These are phyloP conservation scores for Starmerella ratchasimensis DNA, from an alignment of 805 yeast genomes.

Conservation along the genomic window DNA sequence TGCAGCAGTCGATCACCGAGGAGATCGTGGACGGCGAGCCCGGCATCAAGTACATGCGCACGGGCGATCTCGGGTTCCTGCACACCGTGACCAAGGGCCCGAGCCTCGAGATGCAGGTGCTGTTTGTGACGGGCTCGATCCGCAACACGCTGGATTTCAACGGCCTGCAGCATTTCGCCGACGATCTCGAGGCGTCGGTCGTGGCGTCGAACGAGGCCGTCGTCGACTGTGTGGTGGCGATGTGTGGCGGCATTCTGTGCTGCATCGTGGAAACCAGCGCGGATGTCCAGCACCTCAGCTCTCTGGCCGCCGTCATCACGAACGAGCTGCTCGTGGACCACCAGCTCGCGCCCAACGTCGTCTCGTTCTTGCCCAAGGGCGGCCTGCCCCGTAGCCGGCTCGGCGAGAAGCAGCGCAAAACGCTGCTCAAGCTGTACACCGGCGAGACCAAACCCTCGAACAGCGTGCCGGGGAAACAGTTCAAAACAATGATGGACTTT, in stretches of 20 bases:
- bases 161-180: conserved; percentile 84
- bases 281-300: conserved; percentile 37
- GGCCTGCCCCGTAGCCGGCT: conserved; percentile 57
- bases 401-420: conserved; percentile 63
- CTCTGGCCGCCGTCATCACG: conserved; percentile 71
- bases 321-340: conserved; percentile 67
- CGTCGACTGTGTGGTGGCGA: conserved; percentile 52
- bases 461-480: conserved; percentile 4
- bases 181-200: conserved; percentile 63
- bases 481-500: conserved; percentile 14
- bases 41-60: conserved; percentile 56
- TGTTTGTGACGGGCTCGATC: conserved; percentile 73
- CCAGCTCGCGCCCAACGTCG: conserved; percentile 68
- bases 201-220: conserved; percentile 37
- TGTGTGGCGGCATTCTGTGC: conserved; percentile 61
- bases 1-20: conserved; percentile 32
- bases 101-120: conserved; percentile 49
- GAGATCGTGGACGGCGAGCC: conserved; percentile 51
- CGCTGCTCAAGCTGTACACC: conserved; percentile 46
- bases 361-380: conserved; percentile 58
- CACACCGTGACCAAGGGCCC: conserved; percentile 46
- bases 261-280: conserved; percentile 48
- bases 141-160: conserved; percentile 78
- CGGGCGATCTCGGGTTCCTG: conserved; percentile 89
- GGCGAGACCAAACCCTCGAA: conserved; percentile 30